A percentile compares a stretch with the other conserved stretches of the same genome.
Evolutionary conservation across 2,329 filamentous ascomycete species (phyloP).

Genomic region (Clonostachys rhizophaga): DNA sequence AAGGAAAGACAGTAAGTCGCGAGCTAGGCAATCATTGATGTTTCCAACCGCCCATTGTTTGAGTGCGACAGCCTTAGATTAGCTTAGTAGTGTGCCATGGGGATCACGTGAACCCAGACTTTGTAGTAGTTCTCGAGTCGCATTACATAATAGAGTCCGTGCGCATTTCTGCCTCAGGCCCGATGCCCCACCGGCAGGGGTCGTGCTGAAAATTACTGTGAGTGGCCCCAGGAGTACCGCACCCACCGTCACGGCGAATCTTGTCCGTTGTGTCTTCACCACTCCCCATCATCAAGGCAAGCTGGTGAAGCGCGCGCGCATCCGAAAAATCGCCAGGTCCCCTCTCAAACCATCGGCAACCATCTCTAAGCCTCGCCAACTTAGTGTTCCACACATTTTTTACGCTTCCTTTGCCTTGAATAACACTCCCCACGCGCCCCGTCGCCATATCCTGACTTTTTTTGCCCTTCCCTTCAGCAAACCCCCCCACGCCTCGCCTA

Average conservation of each 20-base stretch:
- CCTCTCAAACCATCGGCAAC: conserved; percentile 54
- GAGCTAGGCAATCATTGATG: no score
- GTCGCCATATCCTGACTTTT: conserved; percentile 36
- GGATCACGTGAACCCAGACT: background rate
- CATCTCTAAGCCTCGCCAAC: conserved; percentile 49
- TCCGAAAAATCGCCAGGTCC: conserved; percentile 57
- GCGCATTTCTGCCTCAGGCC: background rate
- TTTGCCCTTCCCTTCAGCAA: conserved; percentile 14
- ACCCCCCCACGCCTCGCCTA: conserved; percentile 1
- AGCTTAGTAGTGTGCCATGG: background rate
- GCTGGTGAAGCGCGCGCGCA: conserved; percentile 46
- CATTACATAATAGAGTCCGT: conserved; percentile 1
- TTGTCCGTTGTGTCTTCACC: conserved; percentile 47
- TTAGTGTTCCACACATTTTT: conserved; percentile 51
- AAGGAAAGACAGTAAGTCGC: no score
- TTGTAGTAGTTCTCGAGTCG: background rate
- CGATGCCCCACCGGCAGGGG: conserved; percentile 5
- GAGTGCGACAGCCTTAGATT: no score
- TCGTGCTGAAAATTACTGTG: conserved; percentile 40
- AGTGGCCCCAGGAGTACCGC: conserved; percentile 26
- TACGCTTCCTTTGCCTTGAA: conserved; percentile 35
- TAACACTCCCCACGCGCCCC: conserved; percentile 34
- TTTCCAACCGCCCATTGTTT: no score
- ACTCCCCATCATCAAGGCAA: conserved; percentile 41
- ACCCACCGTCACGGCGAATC: conserved; percentile 43